A percentile compares a stretch with the other conserved stretches of the same genome.
phyloP scores from a whole-genome alignment of 2,329 filamentous ascomycete genomes.

The Thielaviopsis punctulata region DNA sequence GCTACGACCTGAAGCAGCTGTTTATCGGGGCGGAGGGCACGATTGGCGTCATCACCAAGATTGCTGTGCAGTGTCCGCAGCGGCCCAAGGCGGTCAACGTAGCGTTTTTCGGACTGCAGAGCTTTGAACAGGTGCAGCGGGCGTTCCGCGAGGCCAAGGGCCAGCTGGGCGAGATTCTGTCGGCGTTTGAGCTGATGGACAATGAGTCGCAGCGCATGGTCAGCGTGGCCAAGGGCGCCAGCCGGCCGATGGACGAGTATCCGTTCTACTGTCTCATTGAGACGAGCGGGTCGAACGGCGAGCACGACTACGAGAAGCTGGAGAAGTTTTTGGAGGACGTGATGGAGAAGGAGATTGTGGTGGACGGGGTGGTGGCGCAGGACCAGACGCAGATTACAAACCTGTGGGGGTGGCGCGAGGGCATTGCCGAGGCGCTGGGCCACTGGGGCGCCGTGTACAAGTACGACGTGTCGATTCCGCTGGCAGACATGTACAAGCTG shows the following conservation, averaged over 20 bases:
- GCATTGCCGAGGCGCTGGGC: slow-evolving; percentile 73
- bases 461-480: slow-evolving; percentile 90
- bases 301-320: slow-evolving; percentile 87
- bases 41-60: slow-evolving; percentile 79
- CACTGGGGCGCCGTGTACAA: slow-evolving; percentile 96
- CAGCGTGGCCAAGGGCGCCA: slow-evolving; percentile 54
- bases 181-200: slow-evolving; percentile 97
- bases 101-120: slow-evolving; percentile 80
- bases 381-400: slow-evolving; percentile 76
- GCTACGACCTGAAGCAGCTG: slow-evolving; percentile 90
- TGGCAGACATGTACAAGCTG: slow-evolving; percentile 70
- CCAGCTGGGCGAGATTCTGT: slow-evolving; percentile 86
- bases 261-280: slow-evolving; percentile 96
- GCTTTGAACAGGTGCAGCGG: slow-evolving; percentile 71
- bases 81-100: slow-evolving; percentile 81
- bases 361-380: slow-evolving; percentile 81
- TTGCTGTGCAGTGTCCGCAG: slow-evolving; percentile 80
- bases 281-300: slow-evolving; percentile 83
- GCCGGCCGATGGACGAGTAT: slow-evolving; percentile 67
- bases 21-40: slow-evolving; percentile 95
- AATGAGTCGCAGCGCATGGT: slow-evolving; percentile 64
- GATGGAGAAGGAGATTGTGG: slow-evolving; percentile 72
- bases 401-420: slow-evolving; percentile 87
- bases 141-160: slow-evolving; percentile 80
- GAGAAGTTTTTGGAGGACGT: slow-evolving; percentile 81